Base-by-base conservation (phyloP, 345 rosid species). In the Melastoma malabathricum region DNA sequence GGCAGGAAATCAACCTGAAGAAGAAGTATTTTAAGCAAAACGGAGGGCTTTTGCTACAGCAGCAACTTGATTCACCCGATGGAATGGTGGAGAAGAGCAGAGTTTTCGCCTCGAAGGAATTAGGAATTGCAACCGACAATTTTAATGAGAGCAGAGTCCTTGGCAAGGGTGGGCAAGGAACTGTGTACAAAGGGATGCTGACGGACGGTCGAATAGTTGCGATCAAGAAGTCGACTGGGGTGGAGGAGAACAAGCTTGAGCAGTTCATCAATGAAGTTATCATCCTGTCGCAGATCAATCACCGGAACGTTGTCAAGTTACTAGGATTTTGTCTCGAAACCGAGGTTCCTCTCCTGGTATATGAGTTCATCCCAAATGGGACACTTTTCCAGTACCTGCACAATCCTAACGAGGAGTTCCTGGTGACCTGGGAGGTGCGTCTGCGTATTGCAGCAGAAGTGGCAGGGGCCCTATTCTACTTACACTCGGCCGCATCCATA, bases 11-110 rank as follows among this genome's bases (percentile, higher is more conserved):
- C 44, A 55, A 55, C 20, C 59, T 22, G 39, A 55, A 27, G 41
- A 49, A 55, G 23, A 55, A 44, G 50, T 55, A 19, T 49, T 55
- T 55, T 31, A 46, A 49, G 23, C 44, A 38, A 41, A 23, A 49
- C 23, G 31, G 48, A 1, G 59, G 59, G 23, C 48, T 55, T 18
- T 18, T 55, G 27, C 15, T 55, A 50, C 43, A 55, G 43, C 43
- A n/a, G 23, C 50, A 55, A 55, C 38, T 55, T 5, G 15, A 15
- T 6, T 44, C 50, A 14, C 19, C 48, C 3, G 48, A 43, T 39
- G 47, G 34, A 12, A 55, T 23, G 3, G 50, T 23, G 4, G 50
- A 55, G 41, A 55, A 55, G 10, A 29, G 50, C 22, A 55, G 46
- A 25, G 12, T 55, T 6, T 45, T 55, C 50, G 12, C 23, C 18